Base-by-base conservation (phyloP, 257 asterid genomes). In the Lantana camara region DNA sequence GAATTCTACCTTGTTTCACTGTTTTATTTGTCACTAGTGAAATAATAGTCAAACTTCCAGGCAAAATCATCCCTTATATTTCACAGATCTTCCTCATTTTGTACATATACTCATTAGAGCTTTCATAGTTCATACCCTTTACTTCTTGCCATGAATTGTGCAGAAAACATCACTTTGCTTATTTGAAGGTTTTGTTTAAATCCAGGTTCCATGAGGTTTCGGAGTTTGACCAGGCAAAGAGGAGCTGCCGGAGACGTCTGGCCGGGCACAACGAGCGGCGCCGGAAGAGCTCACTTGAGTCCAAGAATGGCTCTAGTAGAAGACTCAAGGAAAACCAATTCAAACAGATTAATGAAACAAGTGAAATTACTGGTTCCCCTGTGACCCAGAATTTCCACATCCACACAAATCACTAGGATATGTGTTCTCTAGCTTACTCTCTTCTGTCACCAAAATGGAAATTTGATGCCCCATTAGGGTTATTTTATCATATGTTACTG, bases 191-290 rank as follows among this genome's bases (percentile, higher is more conserved):
- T n/a, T n/a, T 7, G 30, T 32, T 21, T 17, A 3, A 13, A 46
- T 54, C 60, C 72, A 83, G 90, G 70, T 83, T 83, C 64, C 90
- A 80, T 14, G 83, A 58, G 70, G 67, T 83, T 47, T 30, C 81
- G 1, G 90, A 83, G 66, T 80, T 83, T 24, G 90, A 83, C 27
- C 76, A 71, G 40, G 51, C 82, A 1, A 83, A 83, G 74, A 75
- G 85, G 67, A 83, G 90, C 10, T 83, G 90, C 49, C 87, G 90
- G 61, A 49, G 68, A 5, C 84, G 83, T 16, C 48, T 83, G 29
- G 85, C 79, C 0, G 90, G 90, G 21, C 87, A 83, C 72, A 83
- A 83, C 15, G 78, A 79, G 65, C 83, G 87, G 9, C 76, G 87
- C 42, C 66, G 87, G 72, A 75, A 78, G 72, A 69, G 49, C 62